Base-by-base conservation (phyloP, 2,329 filamentous ascomycete species). In the Exophiala mesophila region DNA sequence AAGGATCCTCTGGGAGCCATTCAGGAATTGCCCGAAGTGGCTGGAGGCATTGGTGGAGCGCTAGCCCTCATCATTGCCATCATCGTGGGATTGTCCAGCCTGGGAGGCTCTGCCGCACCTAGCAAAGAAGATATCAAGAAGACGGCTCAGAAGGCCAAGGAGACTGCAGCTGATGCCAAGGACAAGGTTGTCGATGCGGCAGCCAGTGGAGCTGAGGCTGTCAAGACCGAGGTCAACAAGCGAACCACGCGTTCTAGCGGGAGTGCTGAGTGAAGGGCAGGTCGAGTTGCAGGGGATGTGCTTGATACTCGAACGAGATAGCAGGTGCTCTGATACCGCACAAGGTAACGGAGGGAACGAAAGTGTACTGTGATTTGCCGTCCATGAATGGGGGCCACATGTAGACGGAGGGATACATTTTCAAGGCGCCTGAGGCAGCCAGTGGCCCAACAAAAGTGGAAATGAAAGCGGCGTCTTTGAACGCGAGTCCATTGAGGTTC, bases 11-110 rank as follows among this genome's bases (percentile, higher is more conserved):
- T 95, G 54, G 75, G 88, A 70, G 89, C 89, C 39, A 72, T 89
- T 70, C 86, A 87, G 72, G 85, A 88, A 58, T 85, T 96, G 53
- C 92, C 92, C 54, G 92, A 96, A 71, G 83, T 94, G 57, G 87
- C 88, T 52, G 88, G 81, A 61, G 86, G 80, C 60, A 71, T 94
- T 59, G 84, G 73, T 60, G 85, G 82, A 54, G 64, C 88, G 52
- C 63, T 82, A 33, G 69, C 88, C 43, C 80, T 83, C 36, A 61
- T 92, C 55, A 63, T 94, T 49, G 79, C 83, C 54, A 58, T 95
- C 52, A 67, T 94, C 52, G 68, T 85, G 50, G 76, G 78, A 56
- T 69, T 85, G 52, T 66, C 90, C 57, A 73, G 77, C 55, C 66
- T 79, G 52, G 78, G 80, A 57, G 73, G 74, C 57, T 74, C 77